Evolutionary conservation across 495 filamentous ascomycete species (phyloP).

Genomic region (Lasiosphaeris hirsuta): DNA sequence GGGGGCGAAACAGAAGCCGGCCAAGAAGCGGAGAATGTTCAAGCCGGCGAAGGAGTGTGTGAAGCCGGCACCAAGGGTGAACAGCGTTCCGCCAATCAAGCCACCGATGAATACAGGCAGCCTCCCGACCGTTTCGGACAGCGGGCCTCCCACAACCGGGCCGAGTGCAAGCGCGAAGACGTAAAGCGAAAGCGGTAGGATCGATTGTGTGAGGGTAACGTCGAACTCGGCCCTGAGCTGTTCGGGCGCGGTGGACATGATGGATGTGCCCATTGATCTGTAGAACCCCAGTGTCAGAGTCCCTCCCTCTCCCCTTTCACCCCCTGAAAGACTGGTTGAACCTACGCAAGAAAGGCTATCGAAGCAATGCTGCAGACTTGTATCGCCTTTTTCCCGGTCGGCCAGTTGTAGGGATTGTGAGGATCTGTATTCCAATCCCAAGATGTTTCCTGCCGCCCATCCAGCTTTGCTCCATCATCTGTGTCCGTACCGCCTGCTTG

Average conservation of each 20-base stretch:
- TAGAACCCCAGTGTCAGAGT: neutral
- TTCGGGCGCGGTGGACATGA: constrained; percentile 46
- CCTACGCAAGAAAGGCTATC: constrained; percentile 41
- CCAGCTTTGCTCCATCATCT: neutral
- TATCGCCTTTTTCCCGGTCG: constrained; percentile 44
- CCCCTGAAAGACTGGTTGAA: neutral
- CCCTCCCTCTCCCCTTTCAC: neutral
- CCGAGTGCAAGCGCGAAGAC: constrained; percentile 57
- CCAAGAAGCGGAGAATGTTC: constrained; percentile 58
- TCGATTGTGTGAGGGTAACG: constrained; percentile 47
- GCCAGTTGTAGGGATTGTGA: constrained; percentile 62
- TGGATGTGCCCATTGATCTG: constrained; percentile 54
- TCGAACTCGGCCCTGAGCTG: constrained; percentile 46
- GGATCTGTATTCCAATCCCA: constrained; percentile 47
- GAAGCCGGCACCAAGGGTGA: constrained; percentile 59
- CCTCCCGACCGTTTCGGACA: constrained; percentile 56
- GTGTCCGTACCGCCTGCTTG: neutral
- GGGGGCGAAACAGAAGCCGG: constrained; percentile 56
- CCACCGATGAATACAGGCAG: constrained; percentile 50
- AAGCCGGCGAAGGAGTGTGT: constrained; percentile 54
- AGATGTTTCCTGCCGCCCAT: neutral
- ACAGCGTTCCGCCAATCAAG: constrained; percentile 53
- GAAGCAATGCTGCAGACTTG: constrained; percentile 47
- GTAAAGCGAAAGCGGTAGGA: constrained; percentile 55
- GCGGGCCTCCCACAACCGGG: constrained; percentile 56